A percentile compares a stretch with the other conserved stretches of the same genome.
phyloP scores from a whole-genome alignment of 495 filamentous ascomycete species.

The Hyphodiscus hymeniophilus region DNA sequence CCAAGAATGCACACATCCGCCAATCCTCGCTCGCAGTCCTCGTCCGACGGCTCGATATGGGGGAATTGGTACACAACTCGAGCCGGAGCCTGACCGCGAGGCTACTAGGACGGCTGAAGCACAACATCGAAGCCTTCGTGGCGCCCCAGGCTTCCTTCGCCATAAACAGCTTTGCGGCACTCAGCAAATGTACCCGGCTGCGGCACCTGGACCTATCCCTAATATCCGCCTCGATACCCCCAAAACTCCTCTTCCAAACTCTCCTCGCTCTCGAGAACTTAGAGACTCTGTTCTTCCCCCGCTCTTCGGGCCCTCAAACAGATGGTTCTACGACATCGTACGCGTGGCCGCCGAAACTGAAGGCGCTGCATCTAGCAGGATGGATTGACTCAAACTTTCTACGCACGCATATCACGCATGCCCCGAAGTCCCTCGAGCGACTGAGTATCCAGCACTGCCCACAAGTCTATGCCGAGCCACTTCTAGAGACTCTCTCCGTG shows the following conservation, averaged over 20 bases:
- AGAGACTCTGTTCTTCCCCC: conserved; percentile 45
- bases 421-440: conserved; percentile 4
- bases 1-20: conserved; percentile 46
- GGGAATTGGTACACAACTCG: conserved; percentile 54
- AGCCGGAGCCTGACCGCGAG: conserved; percentile 57
- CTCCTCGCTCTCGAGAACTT: conserved; percentile 41
- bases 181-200: conserved; percentile 53
- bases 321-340: conserved; percentile 16
- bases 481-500: conserved; percentile 4
- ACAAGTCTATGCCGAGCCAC: conserved; percentile 5
- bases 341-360: conserved; percentile 38
- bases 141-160: conserved; percentile 60
- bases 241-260: conserved; percentile 44
- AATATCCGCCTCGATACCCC: conserved; percentile 43
- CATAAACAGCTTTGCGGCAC: conserved; percentile 53
- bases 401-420: conserved; percentile 13
- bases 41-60: conserved; percentile 51
- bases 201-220: conserved; percentile 50
- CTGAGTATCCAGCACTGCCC: conserved; percentile 24
- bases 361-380: conserved; percentile 35
- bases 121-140: conserved; percentile 48
- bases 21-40: conserved; percentile 45
- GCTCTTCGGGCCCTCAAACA: conserved; percentile 32
- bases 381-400: conserved; percentile 36
- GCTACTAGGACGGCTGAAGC: conserved; percentile 51